Conservation (phyloP, 116 monocot genomes). For the Phalaenopsis hybrid region DNA sequence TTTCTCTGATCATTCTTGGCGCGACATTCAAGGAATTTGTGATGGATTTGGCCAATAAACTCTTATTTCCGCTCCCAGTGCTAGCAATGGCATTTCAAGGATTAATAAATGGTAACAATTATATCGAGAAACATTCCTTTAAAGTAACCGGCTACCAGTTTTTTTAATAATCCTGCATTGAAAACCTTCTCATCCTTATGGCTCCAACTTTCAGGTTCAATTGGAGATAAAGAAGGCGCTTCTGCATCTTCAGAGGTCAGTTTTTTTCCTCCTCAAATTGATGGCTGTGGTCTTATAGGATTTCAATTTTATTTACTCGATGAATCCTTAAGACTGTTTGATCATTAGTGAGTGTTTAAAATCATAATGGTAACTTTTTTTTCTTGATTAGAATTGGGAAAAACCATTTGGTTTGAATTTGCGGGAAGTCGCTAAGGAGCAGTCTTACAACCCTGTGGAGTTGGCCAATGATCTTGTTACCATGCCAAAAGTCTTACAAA, state of each 20-base stretch:
- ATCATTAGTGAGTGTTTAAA: not conserved
- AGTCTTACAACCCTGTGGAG: constrained; percentile 44
- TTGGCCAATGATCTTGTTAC: constrained; percentile 41
- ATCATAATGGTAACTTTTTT: not conserved
- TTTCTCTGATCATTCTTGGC: constrained; percentile 1
- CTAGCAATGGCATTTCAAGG: constrained; percentile 63
- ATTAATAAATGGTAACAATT: constrained; percentile 55
- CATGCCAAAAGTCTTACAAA: constrained; percentile 43
- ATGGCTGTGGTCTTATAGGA: not conserved
- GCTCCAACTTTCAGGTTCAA: constrained; percentile 29
- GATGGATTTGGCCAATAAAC: constrained; percentile 61
- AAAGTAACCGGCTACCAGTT: not conserved
- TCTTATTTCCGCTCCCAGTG: constrained; percentile 91
- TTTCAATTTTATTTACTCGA: not conserved
- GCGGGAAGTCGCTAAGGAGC: constrained; percentile 41
- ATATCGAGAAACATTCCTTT: not conserved
- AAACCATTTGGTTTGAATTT: constrained; percentile 64
- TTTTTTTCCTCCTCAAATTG: not conserved
- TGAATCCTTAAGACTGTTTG: not conserved
- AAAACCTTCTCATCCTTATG: not conserved
- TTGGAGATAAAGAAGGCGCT: constrained; percentile 26
- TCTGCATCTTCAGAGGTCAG: constrained; percentile 43
- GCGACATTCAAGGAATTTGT: constrained; percentile 35
- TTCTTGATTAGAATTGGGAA: constrained; percentile 58
- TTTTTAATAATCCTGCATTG: not conserved